Conservation (phyloP, 1,284 basidiomycete genomes). For the Apiotrichum akiyoshidainum region DNA sequence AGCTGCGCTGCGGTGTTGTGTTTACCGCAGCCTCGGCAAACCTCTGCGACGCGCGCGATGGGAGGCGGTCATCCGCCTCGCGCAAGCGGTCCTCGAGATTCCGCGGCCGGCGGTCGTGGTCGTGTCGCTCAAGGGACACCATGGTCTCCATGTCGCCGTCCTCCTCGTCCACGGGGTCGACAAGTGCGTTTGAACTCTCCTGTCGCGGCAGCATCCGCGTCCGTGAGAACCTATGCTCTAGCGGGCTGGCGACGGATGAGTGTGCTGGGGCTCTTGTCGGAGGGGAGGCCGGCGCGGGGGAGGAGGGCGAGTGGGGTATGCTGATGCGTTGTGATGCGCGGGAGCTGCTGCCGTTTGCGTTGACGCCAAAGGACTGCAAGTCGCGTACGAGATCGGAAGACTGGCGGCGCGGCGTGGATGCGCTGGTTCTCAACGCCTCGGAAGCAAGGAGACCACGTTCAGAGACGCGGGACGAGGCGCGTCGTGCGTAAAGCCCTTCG, state of each 20-base stretch:
- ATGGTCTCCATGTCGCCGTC: neutral
- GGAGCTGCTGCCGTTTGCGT: conserved; percentile 2
- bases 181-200: conserved; percentile 7
- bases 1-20: neutral
- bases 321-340: neutral
- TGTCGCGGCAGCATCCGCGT: conserved; percentile 7
- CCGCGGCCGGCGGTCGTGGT: neutral
- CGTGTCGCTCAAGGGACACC: neutral
- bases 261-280: neutral
- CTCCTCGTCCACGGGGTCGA: conserved; percentile 13
- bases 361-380: neutral
- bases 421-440: neutral
- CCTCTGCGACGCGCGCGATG: conserved; percentile 8
- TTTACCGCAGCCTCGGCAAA: neutral
- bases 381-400: conserved; percentile 13
- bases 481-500: neutral
- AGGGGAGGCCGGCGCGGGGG: neutral
- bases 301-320: conserved; percentile 2
- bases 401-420: conserved; percentile 1
- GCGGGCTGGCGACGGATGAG: conserved; percentile 3
- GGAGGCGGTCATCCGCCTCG: conserved; percentile 36
- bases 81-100: conserved; percentile 35
- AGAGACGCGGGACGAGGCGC: conserved; percentile 3
- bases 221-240: conserved; percentile 19
- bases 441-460: neutral